Percentiles rank a stretch among this genome's conserved stretches.
Conservation (phyloP, 768 basidiomycete species). For the Mycena haematopus region DNA sequence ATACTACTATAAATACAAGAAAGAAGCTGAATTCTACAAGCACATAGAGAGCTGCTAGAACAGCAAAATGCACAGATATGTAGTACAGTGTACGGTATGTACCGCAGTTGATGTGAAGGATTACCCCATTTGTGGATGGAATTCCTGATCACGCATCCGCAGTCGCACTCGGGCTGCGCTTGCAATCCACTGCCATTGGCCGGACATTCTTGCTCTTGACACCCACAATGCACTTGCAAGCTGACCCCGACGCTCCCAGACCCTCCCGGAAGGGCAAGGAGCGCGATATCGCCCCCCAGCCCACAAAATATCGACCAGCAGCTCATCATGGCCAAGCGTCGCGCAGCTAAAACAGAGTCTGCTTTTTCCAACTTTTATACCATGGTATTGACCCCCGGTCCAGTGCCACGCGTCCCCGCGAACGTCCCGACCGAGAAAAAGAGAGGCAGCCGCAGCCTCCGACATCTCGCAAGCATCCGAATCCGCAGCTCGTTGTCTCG, state of each 20-base stretch:
- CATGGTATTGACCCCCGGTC: slow-evolving; percentile 21
- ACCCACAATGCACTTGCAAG: slow-evolving; percentile 38
- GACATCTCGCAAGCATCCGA: slow-evolving; percentile 43
- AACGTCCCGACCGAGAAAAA: slow-evolving; percentile 45
- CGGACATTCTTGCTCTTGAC: slow-evolving; percentile 1
- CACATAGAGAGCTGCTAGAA: no score
- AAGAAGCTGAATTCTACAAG: no score
- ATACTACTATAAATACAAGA: no score
- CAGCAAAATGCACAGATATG: no score
- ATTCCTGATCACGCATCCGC: neutral
- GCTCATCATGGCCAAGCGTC: slow-evolving; percentile 71
- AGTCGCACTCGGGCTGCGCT: neutral
- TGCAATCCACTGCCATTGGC: neutral
- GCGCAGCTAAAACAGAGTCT: slow-evolving; percentile 57
- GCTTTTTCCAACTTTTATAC: slow-evolving; percentile 27
- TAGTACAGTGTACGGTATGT: no score
- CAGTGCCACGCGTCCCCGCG: slow-evolving; percentile 54
- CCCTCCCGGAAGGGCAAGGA: slow-evolving; percentile 49
- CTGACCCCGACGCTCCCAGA: slow-evolving; percentile 32
- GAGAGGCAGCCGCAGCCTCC: slow-evolving; percentile 35
- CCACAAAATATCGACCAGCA: slow-evolving; percentile 54
- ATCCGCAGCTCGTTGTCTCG: slow-evolving; percentile 43
- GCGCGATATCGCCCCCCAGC: slow-evolving; percentile 45
- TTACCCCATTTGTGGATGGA: no score
- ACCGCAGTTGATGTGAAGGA: no score